Base-by-base conservation (phyloP, 1,284 basidiomycete species). In the Nidula niveotomentosa region DNA sequence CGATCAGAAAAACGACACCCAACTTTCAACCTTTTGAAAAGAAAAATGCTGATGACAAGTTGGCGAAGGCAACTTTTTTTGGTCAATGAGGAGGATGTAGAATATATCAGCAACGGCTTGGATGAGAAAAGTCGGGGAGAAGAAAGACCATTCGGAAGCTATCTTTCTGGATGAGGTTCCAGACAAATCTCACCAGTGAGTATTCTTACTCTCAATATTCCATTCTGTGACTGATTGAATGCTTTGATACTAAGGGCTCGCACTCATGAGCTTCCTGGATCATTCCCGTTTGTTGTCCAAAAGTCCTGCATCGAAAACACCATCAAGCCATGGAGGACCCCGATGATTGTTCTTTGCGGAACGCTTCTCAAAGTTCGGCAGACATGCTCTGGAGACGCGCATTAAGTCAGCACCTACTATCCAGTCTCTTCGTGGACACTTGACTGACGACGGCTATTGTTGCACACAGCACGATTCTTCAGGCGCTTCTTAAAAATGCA, bases 191-290 rank as follows among this genome's bases (percentile, higher is more conserved):
- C 64, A 74, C 30, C 64, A 69, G 87, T 88, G 65, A 46, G 78
- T 58, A 15, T 23, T 2, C 8, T 6, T 52, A 18, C 8, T 30
- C 13, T 18, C 15, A 18, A 7, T 52, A 13, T 35, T 8, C 48
- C 15, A 34, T 52, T 37, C 9, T 17, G 18, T 0, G 9, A 30
- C 15, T 36, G 9, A 18, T 6, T 5, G 45, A 39, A n/a, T 30
- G 48, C n/a, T 6, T 9, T 12, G 45, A 36, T 52, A 4, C 50
- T 8, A 54, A 91, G 89, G 7, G 80, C 86, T 0, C 77, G 82
- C 0, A 86, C 86, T 0, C 82, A 87, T 4, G 86, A 91, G 62
- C 73, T 91, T 0, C 87, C 88, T 0, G 84, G 79, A 12, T 79
- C 81, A 56, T 83, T 79, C 56, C 88, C 88, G 0, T 90, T 86